Evolutionary conservation across 768 basidiomycete species (phyloP).

Genomic region (Russula sp.): DNA sequence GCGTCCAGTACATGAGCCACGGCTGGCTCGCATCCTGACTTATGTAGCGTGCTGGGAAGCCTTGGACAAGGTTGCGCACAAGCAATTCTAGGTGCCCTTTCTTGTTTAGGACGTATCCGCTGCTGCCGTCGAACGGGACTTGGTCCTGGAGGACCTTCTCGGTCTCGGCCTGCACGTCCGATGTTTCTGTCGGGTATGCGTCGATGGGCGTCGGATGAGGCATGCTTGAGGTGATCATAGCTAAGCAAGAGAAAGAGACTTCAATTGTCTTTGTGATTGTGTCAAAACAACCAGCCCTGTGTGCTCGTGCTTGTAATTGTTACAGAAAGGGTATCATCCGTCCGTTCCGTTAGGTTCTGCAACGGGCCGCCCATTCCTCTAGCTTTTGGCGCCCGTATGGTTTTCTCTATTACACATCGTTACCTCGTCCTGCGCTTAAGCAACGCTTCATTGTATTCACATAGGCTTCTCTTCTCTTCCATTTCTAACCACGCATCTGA

Average conservation of each 20-base stretch:
- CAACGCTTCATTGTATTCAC: too few relatives aligned
- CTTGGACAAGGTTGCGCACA: conserved; percentile 65
- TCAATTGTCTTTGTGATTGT: conserved; percentile 10
- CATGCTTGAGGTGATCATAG: conserved; percentile 11
- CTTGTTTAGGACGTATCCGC: conserved; percentile 49
- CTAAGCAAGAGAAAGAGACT: not conserved
- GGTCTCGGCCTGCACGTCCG: conserved; percentile 57
- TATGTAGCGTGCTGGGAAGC: conserved; percentile 74
- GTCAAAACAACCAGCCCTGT: too few relatives aligned
- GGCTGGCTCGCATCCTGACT: conserved; percentile 93
- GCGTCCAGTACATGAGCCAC: conserved; percentile 92
- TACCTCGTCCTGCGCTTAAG: not conserved
- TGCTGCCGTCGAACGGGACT: conserved; percentile 39
- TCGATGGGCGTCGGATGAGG: conserved; percentile 49
- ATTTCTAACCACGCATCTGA: not conserved
- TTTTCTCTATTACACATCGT: not conserved
- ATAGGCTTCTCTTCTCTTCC: not conserved
- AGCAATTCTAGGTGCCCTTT: conserved; percentile 74
- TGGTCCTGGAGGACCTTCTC: conserved; percentile 62
- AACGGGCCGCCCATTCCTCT: not conserved
- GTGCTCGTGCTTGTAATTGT: too few relatives aligned
- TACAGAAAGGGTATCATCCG: too few relatives aligned
- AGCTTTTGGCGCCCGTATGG: too few relatives aligned
- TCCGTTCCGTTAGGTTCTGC: too few relatives aligned
- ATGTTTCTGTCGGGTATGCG: conserved; percentile 60